Percentiles rank a stretch among this genome's conserved stretches.
phyloP scores from a whole-genome alignment of 805 yeast genomes.

The Kodamaea hsintzibuensis region DNA sequence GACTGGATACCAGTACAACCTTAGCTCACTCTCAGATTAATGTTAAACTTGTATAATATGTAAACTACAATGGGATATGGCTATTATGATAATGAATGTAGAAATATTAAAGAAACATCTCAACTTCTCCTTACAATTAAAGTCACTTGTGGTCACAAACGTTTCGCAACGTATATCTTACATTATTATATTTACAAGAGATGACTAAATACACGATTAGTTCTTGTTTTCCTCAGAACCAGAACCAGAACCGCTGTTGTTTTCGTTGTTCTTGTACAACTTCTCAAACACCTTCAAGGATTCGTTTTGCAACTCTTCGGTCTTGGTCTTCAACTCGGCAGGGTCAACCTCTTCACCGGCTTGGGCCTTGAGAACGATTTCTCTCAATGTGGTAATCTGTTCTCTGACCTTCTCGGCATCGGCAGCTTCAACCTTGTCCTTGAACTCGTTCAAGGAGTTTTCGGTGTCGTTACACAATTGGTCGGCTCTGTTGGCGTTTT shows the following conservation, averaged over 20 bases:
- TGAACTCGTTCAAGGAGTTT: slow-evolving; percentile 48
- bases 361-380: slow-evolving; percentile 64
- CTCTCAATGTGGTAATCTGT: slow-evolving; percentile 60
- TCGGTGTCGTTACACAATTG: slow-evolving; percentile 61
- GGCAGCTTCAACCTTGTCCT: slow-evolving; percentile 47
- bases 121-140: background rate
- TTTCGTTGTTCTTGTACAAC: slow-evolving; percentile 37
- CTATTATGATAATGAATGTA: background rate
- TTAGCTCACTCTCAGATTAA: slow-evolving; percentile 3
- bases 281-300: slow-evolving; percentile 78
- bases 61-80: background rate
- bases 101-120: background rate
- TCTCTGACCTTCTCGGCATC: slow-evolving; percentile 51
- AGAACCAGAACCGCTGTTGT: slow-evolving; percentile 22
- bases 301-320: slow-evolving; percentile 73
- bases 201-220: slow-evolving; percentile 16
- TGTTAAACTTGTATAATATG: background rate
- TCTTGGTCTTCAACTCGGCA: slow-evolving; percentile 66
- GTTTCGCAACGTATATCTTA: slow-evolving; percentile 5
- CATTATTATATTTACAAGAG: slow-evolving; percentile 13
- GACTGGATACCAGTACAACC: slow-evolving; percentile 8
- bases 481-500: slow-evolving; percentile 82
- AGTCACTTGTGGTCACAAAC: too few species aligned
- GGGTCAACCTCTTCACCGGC: slow-evolving; percentile 62
- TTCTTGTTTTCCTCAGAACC: slow-evolving; percentile 29